phyloP scores from a whole-genome alignment of 2,329 filamentous ascomycete species.

The Paraphaeosphaeria minitans region DNA sequence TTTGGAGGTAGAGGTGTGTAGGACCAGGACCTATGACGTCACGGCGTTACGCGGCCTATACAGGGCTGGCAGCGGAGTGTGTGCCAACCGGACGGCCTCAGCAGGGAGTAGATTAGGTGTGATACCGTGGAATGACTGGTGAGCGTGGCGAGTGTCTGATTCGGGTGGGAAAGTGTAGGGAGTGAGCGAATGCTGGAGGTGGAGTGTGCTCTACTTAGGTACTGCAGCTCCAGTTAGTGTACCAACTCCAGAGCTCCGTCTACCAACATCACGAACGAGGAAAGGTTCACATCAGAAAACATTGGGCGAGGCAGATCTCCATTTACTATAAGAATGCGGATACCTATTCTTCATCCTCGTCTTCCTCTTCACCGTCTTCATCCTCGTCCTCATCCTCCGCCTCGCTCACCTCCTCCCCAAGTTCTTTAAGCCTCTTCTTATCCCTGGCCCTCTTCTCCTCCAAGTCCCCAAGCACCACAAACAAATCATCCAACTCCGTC shows the following conservation, averaged over 20 bases:
- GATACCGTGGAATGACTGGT: too few species aligned
- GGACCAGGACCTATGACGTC: background rate
- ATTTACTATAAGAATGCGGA: background rate
- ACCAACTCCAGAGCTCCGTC: background rate
- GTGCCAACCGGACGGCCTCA: background rate
- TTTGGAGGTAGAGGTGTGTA: background rate
- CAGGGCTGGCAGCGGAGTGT: background rate
- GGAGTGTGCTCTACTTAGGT: too few species aligned
- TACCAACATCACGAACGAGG: background rate
- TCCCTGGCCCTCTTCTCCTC: constrained; percentile 52
- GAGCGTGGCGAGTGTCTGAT: too few species aligned
- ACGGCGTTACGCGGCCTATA: background rate
- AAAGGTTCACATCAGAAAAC: background rate
- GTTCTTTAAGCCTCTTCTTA: constrained; percentile 54
- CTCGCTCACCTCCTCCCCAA: constrained; percentile 51
- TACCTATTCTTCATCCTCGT: constrained; percentile 11
- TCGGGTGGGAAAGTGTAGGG: too few species aligned
- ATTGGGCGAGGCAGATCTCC: background rate
- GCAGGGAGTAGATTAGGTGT: too few species aligned
- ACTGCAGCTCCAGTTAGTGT: background rate
- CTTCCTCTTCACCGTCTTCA: constrained; percentile 29
- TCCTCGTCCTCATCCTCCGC: constrained; percentile 48
- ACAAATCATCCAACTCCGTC: constrained; percentile 54
- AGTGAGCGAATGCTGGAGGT: too few species aligned
- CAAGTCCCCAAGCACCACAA: constrained; percentile 55